Base-by-base conservation (phyloP, 2,329 filamentous ascomycete species). In the Cladosporium sp. region DNA sequence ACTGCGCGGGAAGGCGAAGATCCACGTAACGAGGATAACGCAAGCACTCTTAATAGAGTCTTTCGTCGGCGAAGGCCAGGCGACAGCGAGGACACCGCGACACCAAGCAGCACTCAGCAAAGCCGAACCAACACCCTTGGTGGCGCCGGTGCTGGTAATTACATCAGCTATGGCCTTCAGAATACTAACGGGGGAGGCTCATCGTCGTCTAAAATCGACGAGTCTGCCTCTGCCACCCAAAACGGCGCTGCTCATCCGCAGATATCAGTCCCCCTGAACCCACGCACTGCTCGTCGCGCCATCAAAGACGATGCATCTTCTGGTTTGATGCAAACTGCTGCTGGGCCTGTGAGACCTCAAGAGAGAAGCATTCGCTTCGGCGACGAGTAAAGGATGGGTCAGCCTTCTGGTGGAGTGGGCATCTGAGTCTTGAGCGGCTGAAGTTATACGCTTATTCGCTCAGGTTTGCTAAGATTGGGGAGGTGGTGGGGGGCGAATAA, bases 341-440 rank as follows among this genome's bases (percentile, higher is more conserved):
- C 12, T 11, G 27, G 27, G 1, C 30, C 36, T 15, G 18, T 38
- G 18, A 50, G 11, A 16, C 45, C 49, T 5, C 59, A 56, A 53
- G 57, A 64, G 36, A 55, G 63, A 25, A 66, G 57, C 35, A 66
- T 66, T 42, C 56, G 60, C 9, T 66, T 65, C 35, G 54, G 52
- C 16, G 63, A 65, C 40, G 62, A 66, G 25, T 39, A 36, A 27
- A 27, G 4, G 22, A 27, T 5, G 22, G 22, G 22, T 9, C 9
- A 27, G 22, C 5, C 22, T 4, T 27, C 22, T 27, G 22, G 9
- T 27, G 22, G 22, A n/a, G n/a, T n/a, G n/a, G n/a, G n/a, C n/a
- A n/a, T n/a, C n/a, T n/a, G n/a, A n/a, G n/a, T n/a, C n/a, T n/a
- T n/a, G n/a, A n/a, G n/a, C n/a, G n/a, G n/a, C n/a, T n/a, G n/a